Base-by-base conservation (phyloP, 306 rosid genomes). In the Vicia villosa region DNA sequence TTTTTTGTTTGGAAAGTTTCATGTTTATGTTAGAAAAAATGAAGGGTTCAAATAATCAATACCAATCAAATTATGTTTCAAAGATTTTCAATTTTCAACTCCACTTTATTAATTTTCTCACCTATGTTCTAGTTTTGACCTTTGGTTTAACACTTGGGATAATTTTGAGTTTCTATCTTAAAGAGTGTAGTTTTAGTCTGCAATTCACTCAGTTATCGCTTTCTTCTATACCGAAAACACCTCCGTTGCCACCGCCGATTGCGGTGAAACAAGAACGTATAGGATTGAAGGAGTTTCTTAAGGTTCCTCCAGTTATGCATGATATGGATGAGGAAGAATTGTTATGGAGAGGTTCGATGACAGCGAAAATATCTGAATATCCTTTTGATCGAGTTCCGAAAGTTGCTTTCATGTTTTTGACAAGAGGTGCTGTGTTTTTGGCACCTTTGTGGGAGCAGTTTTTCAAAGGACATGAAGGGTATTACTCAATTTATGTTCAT, bases 401-500 rank as follows among this genome's bases (percentile, higher is more conserved):
- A 73, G 87, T 92, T 74, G 96, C 98, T 8, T 92, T 92, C 79
- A 32, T 92, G 96, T 92, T 90, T 73, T 76, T 92, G 86, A 80
- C 87, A 37, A 92, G 76, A 73, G 96, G 98, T 14, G 85, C 84
- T 41, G 80, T 92, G 74, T 52, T 54, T 57, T n/a, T 92, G 70
- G 91, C 90, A 28, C 90, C 93, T n/a, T 72, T 92, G 55, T 92
- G 98, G 98, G 91, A 92, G 60, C 41, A 76, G 37, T 92, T 92
- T 79, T 92, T 92, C 80, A 36, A 79, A 72, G 98, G 98, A 13
- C 79, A 88, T 66, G 82, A 83, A 71, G 89, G 88, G 9, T 76
- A 73, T 7, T 92, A 87, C 77, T 83, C 96, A 3, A 74, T 92
- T 63, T 92, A 90, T 36, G 96, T 92, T 24, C 98, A 92, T 74